Evolutionary conservation across 192 early-diverging fungal genomes (phyloP).

Genomic region (Lunasporangiospora selenospora): DNA sequence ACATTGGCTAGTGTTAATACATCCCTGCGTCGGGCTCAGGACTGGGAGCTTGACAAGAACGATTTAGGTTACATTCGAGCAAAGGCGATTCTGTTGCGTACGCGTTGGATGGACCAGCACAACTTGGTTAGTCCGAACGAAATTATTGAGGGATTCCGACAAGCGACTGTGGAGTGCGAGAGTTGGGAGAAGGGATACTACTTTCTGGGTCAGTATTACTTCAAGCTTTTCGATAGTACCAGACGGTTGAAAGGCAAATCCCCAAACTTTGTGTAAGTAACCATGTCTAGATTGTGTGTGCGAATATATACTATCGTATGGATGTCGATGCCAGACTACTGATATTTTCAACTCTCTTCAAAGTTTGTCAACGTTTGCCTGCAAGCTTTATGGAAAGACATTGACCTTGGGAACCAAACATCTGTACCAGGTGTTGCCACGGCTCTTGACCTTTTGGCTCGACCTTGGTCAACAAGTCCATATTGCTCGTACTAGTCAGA

Average conservation of each 20-base stretch:
- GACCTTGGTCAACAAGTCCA: constrained; percentile 60
- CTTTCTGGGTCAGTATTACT: constrained; percentile 66
- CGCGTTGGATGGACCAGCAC: constrained; percentile 64
- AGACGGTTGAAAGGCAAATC: constrained; percentile 11
- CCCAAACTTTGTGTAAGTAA: constrained; percentile 3
- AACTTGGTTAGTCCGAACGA: constrained; percentile 41
- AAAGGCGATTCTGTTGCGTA: constrained; percentile 54
- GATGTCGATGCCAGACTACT: too few relatives aligned
- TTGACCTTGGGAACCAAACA: constrained; percentile 76
- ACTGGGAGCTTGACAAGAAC: constrained; percentile 9
- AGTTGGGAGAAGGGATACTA: constrained; percentile 76
- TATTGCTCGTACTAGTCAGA: constrained; percentile 3
- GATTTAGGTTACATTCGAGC: constrained; percentile 22
- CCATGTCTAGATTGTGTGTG: too few relatives aligned
- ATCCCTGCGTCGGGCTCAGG: constrained; percentile 10
- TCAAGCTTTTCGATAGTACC: constrained; percentile 54
- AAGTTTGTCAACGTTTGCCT: constrained; percentile 20
- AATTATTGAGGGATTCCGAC: constrained; percentile 52
- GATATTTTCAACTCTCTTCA: neutral
- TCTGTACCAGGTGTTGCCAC: constrained; percentile 85
- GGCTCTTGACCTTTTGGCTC: constrained; percentile 87
- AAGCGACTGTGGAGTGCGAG: constrained; percentile 19
- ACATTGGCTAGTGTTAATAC: neutral
- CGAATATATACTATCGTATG: too few relatives aligned
- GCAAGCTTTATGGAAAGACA: constrained; percentile 45